Conservation (phyloP, 495 filamentous ascomycete genomes). For the Aspergillus steynii region DNA sequence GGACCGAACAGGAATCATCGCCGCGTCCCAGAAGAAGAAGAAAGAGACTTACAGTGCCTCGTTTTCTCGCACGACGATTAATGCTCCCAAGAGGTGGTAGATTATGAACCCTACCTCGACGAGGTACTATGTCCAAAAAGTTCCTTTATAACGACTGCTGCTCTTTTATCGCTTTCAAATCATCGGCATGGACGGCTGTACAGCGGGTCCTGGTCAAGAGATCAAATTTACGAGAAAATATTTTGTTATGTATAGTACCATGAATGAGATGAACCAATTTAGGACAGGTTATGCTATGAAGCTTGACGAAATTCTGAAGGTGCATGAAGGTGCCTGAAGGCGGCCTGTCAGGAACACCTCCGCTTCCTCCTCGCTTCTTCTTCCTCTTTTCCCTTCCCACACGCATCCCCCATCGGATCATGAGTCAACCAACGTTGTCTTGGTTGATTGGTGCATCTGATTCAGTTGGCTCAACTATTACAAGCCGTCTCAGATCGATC, state of each 20-base stretch:
- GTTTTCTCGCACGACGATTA: slow-evolving; percentile 62
- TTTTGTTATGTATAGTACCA: slow-evolving; percentile 1
- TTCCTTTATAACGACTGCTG: slow-evolving; percentile 28
- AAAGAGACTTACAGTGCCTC: slow-evolving; percentile 53
- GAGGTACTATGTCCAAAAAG: neutral
- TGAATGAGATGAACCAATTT: neutral
- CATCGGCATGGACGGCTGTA: too few species aligned
- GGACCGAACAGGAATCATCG: slow-evolving; percentile 74
- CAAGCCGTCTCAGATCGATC: neutral
- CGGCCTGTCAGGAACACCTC: too few species aligned
- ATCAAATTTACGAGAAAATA: neutral
- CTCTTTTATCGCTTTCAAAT: slow-evolving; percentile 18
- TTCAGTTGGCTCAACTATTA: neutral
- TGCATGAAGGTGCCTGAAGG: too few species aligned
- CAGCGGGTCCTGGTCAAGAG: neutral
- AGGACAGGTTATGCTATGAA: slow-evolving; percentile 2
- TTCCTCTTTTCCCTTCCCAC: slow-evolving; percentile 22
- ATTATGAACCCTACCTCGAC: neutral
- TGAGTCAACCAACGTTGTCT: neutral
- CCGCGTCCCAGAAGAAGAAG: slow-evolving; percentile 49
- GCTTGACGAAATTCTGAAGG: slow-evolving; percentile 1
- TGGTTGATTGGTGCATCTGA: neutral
- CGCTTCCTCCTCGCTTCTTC: slow-evolving; percentile 20
- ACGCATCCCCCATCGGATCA: neutral
- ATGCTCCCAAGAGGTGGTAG: slow-evolving; percentile 61